These are phyloP conservation scores for Drosera spatulata DNA, from an alignment of 179 eudicot genomes.

Conservation along the genomic window DNA sequence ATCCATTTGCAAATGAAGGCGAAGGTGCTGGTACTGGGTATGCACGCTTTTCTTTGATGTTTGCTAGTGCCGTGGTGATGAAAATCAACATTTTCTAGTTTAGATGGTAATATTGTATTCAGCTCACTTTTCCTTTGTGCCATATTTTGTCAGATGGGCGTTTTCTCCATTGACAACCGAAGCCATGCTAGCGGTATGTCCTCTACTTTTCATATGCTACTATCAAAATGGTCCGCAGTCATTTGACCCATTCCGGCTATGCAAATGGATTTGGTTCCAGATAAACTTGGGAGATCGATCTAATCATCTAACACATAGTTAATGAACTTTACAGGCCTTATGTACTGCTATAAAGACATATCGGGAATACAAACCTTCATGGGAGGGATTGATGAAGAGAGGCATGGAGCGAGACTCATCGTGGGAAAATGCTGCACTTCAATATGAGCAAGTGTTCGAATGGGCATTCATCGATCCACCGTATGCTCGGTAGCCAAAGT, in stretches of 20 bases:
- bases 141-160: constrained; percentile 56
- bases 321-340: constrained; percentile 27
- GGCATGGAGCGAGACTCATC: constrained; percentile 78
- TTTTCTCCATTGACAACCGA: constrained; percentile 79
- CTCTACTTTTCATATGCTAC: background rate
- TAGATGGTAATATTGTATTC: background rate
- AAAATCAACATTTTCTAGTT: background rate
- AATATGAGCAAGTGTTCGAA: constrained; percentile 72
- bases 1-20: constrained; percentile 69
- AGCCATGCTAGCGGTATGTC: constrained; percentile 59
- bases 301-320: too few species aligned
- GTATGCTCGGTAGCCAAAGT: constrained; percentile 13
- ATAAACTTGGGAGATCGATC: too few species aligned
- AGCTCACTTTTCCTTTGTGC: background rate
- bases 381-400: constrained; percentile 87
- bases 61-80: background rate
- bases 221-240: too few species aligned
- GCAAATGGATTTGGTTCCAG: too few species aligned
- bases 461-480: constrained; percentile 90
- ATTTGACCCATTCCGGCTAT: too few species aligned
- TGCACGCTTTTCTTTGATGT: constrained; percentile 6
- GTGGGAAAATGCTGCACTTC: constrained; percentile 87
- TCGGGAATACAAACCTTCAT: constrained; percentile 64
- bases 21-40: constrained; percentile 93
- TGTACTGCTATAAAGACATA: constrained; percentile 52